Conservation (phyloP, 1,284 basidiomycete species). For the Microbotryum intermedium region DNA sequence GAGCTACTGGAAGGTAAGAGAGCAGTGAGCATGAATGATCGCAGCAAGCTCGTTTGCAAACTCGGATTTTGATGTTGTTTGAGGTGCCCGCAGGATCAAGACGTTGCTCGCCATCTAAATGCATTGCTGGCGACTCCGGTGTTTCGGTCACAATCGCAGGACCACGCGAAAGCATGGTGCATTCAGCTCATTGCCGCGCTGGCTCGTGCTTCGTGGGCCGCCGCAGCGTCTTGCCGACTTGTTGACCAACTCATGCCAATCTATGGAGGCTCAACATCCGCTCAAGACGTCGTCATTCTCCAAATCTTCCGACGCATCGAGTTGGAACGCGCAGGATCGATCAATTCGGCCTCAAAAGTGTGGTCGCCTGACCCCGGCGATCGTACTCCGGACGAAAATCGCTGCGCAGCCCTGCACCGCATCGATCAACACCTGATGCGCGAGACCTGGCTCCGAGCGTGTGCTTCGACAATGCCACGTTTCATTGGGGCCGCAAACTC, state of each 20-base stretch:
- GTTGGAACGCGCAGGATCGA: constrained; percentile 1
- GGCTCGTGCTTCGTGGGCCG: constrained; percentile 2
- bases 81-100: constrained; percentile 14
- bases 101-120: constrained; percentile 26
- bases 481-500: constrained; percentile 4
- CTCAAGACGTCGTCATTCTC: constrained; percentile 14
- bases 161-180: no score
- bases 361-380: constrained; percentile 19
- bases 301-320: constrained; percentile 22
- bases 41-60: not conserved
- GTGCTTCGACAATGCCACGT: constrained; percentile 7
- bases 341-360: not conserved
- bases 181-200: constrained; percentile 18
- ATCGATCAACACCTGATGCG: not conserved
- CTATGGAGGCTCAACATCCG: constrained; percentile 21
- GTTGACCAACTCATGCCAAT: constrained; percentile 25
- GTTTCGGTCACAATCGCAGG: not conserved
- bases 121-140: constrained; percentile 21
- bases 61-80: not conserved
- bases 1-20: constrained; percentile 20
- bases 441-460: constrained; percentile 16
- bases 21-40: no score
- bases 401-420: no score
- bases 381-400: not conserved
- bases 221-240: constrained; percentile 11